Percentiles rank a stretch among this genome's conserved stretches.
phyloP scores from a whole-genome alignment of 2,329 filamentous ascomycete species.

The Dothideomycetes sp. region DNA sequence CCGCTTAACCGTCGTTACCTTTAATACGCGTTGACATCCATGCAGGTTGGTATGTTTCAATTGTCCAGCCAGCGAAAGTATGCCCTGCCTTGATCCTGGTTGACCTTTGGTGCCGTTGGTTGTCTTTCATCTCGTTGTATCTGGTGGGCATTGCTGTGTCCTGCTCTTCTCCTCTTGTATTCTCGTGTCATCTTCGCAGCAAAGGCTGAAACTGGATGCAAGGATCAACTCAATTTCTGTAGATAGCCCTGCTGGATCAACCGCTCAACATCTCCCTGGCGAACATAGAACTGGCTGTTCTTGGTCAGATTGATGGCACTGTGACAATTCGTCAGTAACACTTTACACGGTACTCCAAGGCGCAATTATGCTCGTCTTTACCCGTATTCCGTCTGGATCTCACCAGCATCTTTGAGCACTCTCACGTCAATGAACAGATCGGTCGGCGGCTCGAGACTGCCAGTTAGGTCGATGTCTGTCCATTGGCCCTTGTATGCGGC shows the following conservation, averaged over 20 bases:
- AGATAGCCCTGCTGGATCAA: slow-evolving; percentile 91
- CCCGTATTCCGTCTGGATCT: slow-evolving; percentile 99
- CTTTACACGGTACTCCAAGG: too few relatives aligned
- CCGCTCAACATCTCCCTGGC: slow-evolving; percentile 89
- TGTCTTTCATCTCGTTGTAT: too few relatives aligned
- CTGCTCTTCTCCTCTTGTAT: too few relatives aligned
- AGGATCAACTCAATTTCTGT: slow-evolving; percentile 78
- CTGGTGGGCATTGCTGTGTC: too few relatives aligned
- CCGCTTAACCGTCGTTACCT: too few relatives aligned
- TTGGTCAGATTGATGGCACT: slow-evolving; percentile 93
- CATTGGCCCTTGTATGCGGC: slow-evolving; percentile 97
- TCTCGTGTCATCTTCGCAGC: too few relatives aligned
- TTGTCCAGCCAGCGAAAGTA: too few relatives aligned
- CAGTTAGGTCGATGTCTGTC: slow-evolving; percentile 95
- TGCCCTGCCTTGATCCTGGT: too few relatives aligned
- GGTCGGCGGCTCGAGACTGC: slow-evolving; percentile 82
- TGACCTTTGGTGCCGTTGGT: too few relatives aligned
- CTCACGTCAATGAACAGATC: slow-evolving; percentile 96
- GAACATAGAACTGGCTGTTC: slow-evolving; percentile 96
- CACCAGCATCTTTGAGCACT: slow-evolving; percentile 90
- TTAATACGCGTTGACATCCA: too few relatives aligned
- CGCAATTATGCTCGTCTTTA: slow-evolving; percentile 34
- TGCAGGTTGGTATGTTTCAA: too few relatives aligned
- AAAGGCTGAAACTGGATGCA: too few relatives aligned
- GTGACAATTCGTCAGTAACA: slow-evolving; percentile 9